phyloP scores from a whole-genome alignment of 306 rosid genomes.

The Malus domestica region ASM211411v1 NC_041805.1:11853001-11853500 shows the following conservation, averaged over 20 bases:
- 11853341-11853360: constrained; percentile 81
- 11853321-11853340: constrained; percentile 93
- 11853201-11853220: constrained; percentile 73
- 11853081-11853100: constrained; percentile 50
- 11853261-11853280: constrained; percentile 83
- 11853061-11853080: constrained; percentile 49
- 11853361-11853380: constrained; percentile 75
- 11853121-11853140: constrained; percentile 54
- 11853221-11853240: constrained; percentile 72
- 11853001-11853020: constrained; percentile 75
- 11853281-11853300: constrained; percentile 77
- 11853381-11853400: constrained; percentile 76
- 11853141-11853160: constrained; percentile 74
- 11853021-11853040: constrained; percentile 78
- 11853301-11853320: constrained; percentile 90
- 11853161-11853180: constrained; percentile 74
- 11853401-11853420: constrained; percentile 79
- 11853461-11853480: constrained; percentile 48
- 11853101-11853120: constrained; percentile 37
- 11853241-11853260: constrained; percentile 92
- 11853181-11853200: constrained; percentile 61
- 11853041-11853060: constrained; percentile 45
- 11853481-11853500: constrained; percentile 23
- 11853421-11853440: constrained; percentile 95
- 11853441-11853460: constrained; percentile 82